These are phyloP conservation scores for Tephrocybe sp. DNA, from an alignment of 768 basidiomycete genomes.

Conservation along the genomic window DNA sequence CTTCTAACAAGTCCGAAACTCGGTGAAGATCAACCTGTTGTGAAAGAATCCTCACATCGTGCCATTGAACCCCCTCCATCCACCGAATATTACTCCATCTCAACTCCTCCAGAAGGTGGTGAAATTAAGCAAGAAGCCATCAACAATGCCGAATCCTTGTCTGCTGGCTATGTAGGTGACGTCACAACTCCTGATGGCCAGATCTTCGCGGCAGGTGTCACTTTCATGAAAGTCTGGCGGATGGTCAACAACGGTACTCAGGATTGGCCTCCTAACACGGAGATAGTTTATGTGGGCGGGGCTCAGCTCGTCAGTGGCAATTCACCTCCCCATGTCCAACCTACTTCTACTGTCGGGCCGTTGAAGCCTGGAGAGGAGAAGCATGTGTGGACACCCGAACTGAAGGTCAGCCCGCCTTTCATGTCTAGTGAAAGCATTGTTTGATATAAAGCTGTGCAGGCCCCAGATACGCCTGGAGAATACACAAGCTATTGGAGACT, in stretches of 20 bases:
- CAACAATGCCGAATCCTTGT: conserved; percentile 23
- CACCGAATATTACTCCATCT: conserved; percentile 14
- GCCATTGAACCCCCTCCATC: too few relatives aligned
- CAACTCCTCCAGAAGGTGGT: conserved; percentile 12
- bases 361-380: conserved; percentile 56
- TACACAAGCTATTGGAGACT: conserved; percentile 81
- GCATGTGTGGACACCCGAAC: conserved; percentile 68
- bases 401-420: conserved; percentile 49
- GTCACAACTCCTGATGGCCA: conserved; percentile 75
- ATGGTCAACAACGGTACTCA: conserved; percentile 61
- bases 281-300: conserved; percentile 70
- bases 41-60: too few relatives aligned
- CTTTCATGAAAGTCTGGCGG: conserved; percentile 83
- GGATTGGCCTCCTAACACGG: conserved; percentile 69
- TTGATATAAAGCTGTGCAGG: conserved; percentile 32
- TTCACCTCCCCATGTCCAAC: not conserved
- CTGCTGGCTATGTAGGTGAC: conserved; percentile 61
- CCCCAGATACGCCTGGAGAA: conserved; percentile 69
- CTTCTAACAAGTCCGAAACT: conserved; percentile 16
- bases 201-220: conserved; percentile 76
- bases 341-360: conserved; percentile 38
- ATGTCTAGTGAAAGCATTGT: not conserved
- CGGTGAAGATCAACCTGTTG: conserved; percentile 12
- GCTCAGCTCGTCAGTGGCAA: conserved; percentile 46
- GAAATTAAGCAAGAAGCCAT: not conserved